phyloP scores from a whole-genome alignment of 2,329 filamentous ascomycete species.

The Thermoascus crustaceus region DNA sequence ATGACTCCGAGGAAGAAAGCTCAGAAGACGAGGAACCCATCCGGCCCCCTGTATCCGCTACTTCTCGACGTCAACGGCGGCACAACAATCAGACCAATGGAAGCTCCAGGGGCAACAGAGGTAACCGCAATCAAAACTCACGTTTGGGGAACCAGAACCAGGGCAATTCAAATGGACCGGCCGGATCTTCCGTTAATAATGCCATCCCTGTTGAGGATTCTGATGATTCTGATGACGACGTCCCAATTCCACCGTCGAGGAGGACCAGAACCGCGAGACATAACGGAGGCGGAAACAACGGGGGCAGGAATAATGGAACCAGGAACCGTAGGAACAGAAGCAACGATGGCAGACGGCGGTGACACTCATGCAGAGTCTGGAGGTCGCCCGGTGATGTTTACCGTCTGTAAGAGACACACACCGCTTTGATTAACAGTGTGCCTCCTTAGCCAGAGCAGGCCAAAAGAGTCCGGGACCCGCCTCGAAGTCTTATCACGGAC shows the following conservation, averaged over 20 bases:
- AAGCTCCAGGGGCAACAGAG: conserved; percentile 8
- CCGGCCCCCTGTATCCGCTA: conserved; percentile 3
- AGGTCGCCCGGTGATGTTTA: background rate
- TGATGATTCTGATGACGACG: conserved; percentile 23
- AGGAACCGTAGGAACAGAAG: no score
- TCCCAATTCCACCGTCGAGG: conserved; percentile 15
- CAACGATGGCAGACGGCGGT: background rate
- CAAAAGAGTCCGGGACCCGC: no score
- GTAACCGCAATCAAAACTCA: no score
- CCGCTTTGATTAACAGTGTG: no score
- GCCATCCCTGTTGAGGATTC: conserved; percentile 20
- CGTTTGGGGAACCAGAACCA: conserved; percentile 2
- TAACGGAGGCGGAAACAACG: no score
- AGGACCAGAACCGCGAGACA: conserved; percentile 14
- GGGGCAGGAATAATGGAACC: background rate
- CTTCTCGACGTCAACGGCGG: conserved; percentile 5
- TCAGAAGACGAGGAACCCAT: conserved; percentile 12
- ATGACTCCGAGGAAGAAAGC: conserved; percentile 7
- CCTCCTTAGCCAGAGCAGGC: no score
- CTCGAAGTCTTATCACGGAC: no score
- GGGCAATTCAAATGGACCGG: conserved; percentile 1
- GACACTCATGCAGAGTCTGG: background rate
- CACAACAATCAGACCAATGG: conserved; percentile 4
- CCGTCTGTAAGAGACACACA: no score
- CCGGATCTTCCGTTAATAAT: conserved; percentile 14